phyloP scores from a whole-genome alignment of 768 basidiomycete species.

The Lactifluus rugatus region DNA sequence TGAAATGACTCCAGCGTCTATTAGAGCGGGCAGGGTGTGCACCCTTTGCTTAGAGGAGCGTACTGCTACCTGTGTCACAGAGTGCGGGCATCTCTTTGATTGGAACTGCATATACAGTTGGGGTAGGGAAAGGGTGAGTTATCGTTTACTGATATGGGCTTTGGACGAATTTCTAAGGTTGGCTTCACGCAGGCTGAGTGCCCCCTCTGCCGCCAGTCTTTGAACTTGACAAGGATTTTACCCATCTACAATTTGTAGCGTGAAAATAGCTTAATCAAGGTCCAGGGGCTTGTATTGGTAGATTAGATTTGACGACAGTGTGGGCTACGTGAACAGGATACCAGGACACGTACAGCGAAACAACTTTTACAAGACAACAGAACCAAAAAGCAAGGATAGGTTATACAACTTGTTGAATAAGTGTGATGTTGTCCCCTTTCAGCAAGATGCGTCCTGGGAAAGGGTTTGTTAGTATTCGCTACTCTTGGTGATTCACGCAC shows the following conservation, averaged over 20 bases:
- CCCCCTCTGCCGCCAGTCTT: constrained; percentile 72
- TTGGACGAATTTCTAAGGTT: not conserved
- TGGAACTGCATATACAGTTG: constrained; percentile 86
- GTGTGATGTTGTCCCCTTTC: constrained; percentile 98
- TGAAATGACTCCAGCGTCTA: constrained; percentile 38
- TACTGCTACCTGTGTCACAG: constrained; percentile 71
- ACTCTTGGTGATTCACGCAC: constrained; percentile 34
- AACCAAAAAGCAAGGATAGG: not conserved
- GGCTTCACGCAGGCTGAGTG: constrained; percentile 58
- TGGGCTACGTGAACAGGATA: not conserved
- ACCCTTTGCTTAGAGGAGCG: constrained; percentile 81
- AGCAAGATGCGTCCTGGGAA: constrained; percentile 80
- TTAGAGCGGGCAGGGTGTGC: constrained; percentile 57
- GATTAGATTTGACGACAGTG: constrained; percentile 4
- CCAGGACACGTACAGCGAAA: constrained; percentile 6
- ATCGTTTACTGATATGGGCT: not conserved
- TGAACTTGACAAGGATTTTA: constrained; percentile 57
- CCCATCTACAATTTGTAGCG: constrained; percentile 77
- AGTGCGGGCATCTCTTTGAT: constrained; percentile 85
- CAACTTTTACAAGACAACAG: constrained; percentile 18
- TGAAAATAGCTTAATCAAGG: constrained; percentile 1
- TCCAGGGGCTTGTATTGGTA: not conserved
- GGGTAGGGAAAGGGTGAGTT: constrained; percentile 73
- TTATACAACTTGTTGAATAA: constrained; percentile 65
- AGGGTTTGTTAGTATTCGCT: constrained; percentile 3